Conservation (phyloP, 331 rosid genomes). For the Malus hybrid region DNA sequence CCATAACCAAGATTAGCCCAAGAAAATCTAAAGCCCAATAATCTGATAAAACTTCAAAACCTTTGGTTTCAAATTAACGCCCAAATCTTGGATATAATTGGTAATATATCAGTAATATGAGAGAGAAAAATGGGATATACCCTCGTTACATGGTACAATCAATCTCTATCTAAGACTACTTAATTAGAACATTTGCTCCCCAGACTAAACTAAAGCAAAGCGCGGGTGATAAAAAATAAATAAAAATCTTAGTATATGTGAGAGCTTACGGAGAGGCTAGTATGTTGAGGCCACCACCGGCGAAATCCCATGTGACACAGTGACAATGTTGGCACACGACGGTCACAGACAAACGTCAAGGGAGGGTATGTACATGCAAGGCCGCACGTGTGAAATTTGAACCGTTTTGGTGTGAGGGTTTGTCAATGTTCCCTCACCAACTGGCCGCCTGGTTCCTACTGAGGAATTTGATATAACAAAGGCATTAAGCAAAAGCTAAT, state of each 20-base stretch:
- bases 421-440: slow-evolving; percentile 48
- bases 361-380: slow-evolving; percentile 8
- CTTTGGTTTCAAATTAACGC: neutral
- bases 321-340: neutral
- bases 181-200: neutral
- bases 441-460: slow-evolving; percentile 21
- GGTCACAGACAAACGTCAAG: neutral
- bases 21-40: neutral
- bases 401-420: slow-evolving; percentile 21
- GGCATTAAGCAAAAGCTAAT: slow-evolving; percentile 11
- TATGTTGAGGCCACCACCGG: neutral
- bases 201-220: too few species aligned
- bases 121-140: too few species aligned
- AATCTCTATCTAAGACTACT: neutral
- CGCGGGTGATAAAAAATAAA: neutral
- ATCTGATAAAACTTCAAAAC: neutral
- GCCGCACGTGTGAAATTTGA: slow-evolving; percentile 37
- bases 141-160: too few species aligned
- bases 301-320: neutral
- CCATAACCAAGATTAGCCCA: neutral
- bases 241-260: accelerated
- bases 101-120: neutral
- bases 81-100: neutral
- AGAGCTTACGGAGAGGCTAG: too few species aligned
- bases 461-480: neutral